phyloP scores from a whole-genome alignment of 257 asterid species.

The Primulina tabacum region DNA sequence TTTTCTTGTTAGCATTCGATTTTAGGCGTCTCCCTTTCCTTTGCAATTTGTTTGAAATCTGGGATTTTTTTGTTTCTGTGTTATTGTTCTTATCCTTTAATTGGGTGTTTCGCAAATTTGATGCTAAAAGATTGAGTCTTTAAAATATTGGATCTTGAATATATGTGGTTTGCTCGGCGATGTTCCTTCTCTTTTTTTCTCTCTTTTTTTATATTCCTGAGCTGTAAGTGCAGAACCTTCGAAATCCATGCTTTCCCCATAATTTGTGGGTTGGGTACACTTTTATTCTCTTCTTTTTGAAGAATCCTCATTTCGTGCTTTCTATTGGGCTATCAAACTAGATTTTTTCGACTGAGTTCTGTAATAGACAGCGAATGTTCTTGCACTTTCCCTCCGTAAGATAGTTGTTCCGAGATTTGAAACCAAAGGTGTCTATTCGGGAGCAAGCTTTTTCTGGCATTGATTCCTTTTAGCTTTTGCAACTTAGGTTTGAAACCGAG shows the following conservation, averaged over 20 bases:
- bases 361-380: not conserved
- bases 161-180: constrained; percentile 14
- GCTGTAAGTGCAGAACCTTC: constrained; percentile 2
- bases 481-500: constrained; percentile 32
- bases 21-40: constrained; percentile 19
- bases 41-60: constrained; percentile 49
- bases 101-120: constrained; percentile 17
- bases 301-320: constrained; percentile 2
- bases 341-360: not conserved
- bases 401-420: constrained; percentile 48
- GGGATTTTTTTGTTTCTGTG: constrained; percentile 26
- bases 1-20: constrained; percentile 12
- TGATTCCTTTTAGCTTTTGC: constrained; percentile 64
- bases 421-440: constrained; percentile 60
- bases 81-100: not conserved
- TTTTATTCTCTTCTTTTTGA: constrained; percentile 5
- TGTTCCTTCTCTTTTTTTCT: constrained; percentile 1
- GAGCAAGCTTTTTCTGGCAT: constrained; percentile 48
- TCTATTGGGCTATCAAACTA: constrained; percentile 1
- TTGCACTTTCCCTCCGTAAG: constrained; percentile 50
- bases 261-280: not conserved
- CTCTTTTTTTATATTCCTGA: constrained; percentile 10
- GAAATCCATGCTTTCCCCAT: constrained; percentile 9
- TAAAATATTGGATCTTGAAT: constrained; percentile 31
- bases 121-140: constrained; percentile 35